A percentile compares a stretch with the other conserved stretches of the same genome.
These are phyloP conservation scores for Trametes sanguinea DNA, from an alignment of 768 basidiomycete genomes.

Conservation along the genomic window DNA sequence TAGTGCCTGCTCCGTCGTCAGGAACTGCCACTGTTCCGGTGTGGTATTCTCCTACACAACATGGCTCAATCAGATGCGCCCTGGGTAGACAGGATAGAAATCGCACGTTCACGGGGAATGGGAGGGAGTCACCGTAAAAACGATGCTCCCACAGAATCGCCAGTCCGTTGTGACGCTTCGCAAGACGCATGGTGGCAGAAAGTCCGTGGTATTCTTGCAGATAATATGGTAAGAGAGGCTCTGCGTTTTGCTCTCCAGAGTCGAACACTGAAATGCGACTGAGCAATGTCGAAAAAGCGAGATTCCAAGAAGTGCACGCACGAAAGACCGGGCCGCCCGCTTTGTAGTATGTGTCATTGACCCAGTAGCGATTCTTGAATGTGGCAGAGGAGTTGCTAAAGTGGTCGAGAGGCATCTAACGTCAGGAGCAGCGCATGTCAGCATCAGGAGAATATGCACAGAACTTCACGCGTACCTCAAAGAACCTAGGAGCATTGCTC, in stretches of 20 bases:
- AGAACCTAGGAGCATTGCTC: constrained; percentile 21
- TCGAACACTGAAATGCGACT: constrained; percentile 43
- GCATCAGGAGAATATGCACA: not conserved
- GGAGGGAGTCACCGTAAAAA: constrained; percentile 49
- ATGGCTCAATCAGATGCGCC: not conserved
- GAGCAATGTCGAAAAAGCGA: not conserved
- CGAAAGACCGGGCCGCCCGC: constrained; percentile 50
- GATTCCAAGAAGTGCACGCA: constrained; percentile 26
- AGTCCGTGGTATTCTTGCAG: constrained; percentile 53
- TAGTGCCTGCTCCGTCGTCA: constrained; percentile 51
- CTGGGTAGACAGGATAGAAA: too few relatives aligned
- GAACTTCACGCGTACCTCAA: constrained; percentile 17
- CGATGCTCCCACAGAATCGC: constrained; percentile 55
- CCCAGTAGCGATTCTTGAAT: constrained; percentile 51
- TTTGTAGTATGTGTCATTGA: constrained; percentile 50
- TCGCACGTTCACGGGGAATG: constrained; percentile 48
- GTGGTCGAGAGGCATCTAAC: constrained; percentile 50
- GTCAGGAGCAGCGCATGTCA: not conserved
- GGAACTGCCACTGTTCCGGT: constrained; percentile 46
- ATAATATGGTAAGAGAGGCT: constrained; percentile 49
- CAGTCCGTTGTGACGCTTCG: constrained; percentile 47
- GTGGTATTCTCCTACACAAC: constrained; percentile 46
- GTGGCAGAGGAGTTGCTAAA: constrained; percentile 39
- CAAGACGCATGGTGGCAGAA: constrained; percentile 49
- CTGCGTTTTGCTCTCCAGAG: constrained; percentile 52